These are phyloP conservation scores for Parachlorella kessleri DNA, from an alignment of 139 green algal species.

Conservation along the genomic window DNA sequence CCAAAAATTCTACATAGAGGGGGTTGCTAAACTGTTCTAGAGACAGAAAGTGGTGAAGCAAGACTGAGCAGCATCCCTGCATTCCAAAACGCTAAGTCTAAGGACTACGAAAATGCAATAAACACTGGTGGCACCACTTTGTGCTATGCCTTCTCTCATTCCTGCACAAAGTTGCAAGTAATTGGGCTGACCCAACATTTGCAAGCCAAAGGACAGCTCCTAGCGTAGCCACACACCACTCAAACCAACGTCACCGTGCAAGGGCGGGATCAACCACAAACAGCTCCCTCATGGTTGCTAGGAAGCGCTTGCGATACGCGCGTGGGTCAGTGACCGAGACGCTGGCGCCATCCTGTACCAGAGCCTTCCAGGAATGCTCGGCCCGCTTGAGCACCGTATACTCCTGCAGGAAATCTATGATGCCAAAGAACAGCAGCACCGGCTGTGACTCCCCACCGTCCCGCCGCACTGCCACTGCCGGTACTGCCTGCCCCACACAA, in stretches of 20 bases:
- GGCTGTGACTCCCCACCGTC: slow-evolving; percentile 8
- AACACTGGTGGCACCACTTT: too few relatives aligned
- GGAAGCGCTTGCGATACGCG: slow-evolving; percentile 59
- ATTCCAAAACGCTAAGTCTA: neutral
- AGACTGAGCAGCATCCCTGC: too few relatives aligned
- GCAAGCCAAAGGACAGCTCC: neutral
- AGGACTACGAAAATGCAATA: neutral
- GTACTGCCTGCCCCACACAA: neutral
- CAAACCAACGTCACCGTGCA: neutral
- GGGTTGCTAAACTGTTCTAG: too few relatives aligned
- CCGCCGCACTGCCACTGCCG: slow-evolving; percentile 17
- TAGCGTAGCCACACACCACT: neutral
- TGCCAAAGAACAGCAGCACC: slow-evolving; percentile 75
- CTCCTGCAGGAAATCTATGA: slow-evolving; percentile 85
- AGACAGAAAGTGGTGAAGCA: too few relatives aligned
- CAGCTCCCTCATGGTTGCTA: slow-evolving; percentile 28
- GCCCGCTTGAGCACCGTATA: slow-evolving; percentile 68
- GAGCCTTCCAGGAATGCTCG: slow-evolving; percentile 63
- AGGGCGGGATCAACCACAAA: slow-evolving; percentile 24
- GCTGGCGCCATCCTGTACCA: slow-evolving; percentile 43
- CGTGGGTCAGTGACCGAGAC: slow-evolving; percentile 61
- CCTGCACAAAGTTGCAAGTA: neutral
- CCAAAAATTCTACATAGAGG: too few relatives aligned
- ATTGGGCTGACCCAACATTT: too few relatives aligned
- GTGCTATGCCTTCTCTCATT: too few relatives aligned